phyloP scores from a whole-genome alignment of 768 basidiomycete species.

The Boletus tomentosulus region DNA sequence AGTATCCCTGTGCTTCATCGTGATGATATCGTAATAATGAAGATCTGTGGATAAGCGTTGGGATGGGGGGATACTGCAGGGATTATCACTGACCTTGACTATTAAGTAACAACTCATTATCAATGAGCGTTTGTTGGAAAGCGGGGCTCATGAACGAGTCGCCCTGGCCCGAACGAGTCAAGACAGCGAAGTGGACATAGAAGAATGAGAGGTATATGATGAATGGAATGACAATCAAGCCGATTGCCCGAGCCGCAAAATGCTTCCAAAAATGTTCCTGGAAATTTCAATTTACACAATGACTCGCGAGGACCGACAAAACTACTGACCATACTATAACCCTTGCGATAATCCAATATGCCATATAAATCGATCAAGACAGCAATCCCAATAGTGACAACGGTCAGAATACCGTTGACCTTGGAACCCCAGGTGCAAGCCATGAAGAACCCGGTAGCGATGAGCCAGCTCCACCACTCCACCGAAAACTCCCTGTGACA shows the following conservation, averaged over 20 bases:
- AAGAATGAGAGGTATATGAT: slow-evolving; percentile 93
- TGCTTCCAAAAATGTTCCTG: slow-evolving; percentile 90
- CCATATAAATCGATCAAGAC: slow-evolving; percentile 95
- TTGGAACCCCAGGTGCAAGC: slow-evolving; percentile 97
- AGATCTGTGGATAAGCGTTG: slow-evolving; percentile 58
- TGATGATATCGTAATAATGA: slow-evolving; percentile 86
- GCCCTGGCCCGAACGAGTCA: slow-evolving; percentile 86
- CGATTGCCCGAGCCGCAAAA: slow-evolving; percentile 79
- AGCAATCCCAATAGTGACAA: slow-evolving; percentile 82
- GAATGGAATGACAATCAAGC: slow-evolving; percentile 85
- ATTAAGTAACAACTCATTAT: slow-evolving; percentile 89
- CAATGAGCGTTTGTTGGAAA: slow-evolving; percentile 93
- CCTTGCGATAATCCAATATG: slow-evolving; percentile 79
- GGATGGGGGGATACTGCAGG: not conserved
- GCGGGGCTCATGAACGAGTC: slow-evolving; percentile 97
- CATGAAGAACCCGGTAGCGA: slow-evolving; percentile 88
- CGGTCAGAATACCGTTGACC: slow-evolving; percentile 94
- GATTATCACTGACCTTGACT: slow-evolving; percentile 68
- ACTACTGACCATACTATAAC: slow-evolving; percentile 64
- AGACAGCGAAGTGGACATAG: slow-evolving; percentile 88
- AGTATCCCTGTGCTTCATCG: slow-evolving; percentile 86
- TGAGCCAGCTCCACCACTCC: slow-evolving; percentile 94
- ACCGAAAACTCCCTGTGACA: slow-evolving; percentile 71
- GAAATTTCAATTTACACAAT: not conserved
- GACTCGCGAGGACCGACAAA: not conserved